A percentile compares a stretch with the other conserved stretches of the same genome.
phyloP scores from a whole-genome alignment of 2,329 filamentous ascomycete genomes.

The Rhinocladiella mackenziei region DNA sequence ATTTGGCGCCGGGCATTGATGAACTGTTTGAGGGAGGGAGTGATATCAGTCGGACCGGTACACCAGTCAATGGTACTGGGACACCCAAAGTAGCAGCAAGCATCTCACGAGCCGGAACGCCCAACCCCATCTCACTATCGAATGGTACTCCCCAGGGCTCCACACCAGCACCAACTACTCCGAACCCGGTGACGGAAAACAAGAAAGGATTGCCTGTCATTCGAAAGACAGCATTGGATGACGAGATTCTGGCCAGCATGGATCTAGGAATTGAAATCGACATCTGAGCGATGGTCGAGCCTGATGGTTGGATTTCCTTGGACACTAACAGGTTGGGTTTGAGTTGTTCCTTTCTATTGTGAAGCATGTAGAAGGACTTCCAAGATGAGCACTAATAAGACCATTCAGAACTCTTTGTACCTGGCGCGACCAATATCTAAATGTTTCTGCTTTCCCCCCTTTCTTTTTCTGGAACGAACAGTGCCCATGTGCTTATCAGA shows the following conservation, averaged over 20 bases:
- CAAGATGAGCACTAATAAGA: not conserved
- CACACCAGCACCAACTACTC: conserved; percentile 14
- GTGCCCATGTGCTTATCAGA: too few relatives aligned
- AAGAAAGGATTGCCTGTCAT: conserved; percentile 61
- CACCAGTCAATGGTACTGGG: conserved; percentile 48
- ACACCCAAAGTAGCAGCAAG: conserved; percentile 44
- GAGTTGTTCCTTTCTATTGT: too few relatives aligned
- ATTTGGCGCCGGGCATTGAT: conserved; percentile 35
- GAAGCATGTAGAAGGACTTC: too few relatives aligned
- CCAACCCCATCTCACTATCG: conserved; percentile 24
- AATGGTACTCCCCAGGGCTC: conserved; percentile 24
- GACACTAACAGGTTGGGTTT: not conserved
- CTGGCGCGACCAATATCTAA: too few relatives aligned
- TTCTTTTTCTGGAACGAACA: too few relatives aligned
- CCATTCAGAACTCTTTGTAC: too few relatives aligned
- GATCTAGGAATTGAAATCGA: conserved; percentile 92
- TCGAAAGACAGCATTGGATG: conserved; percentile 73
- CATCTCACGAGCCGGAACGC: conserved; percentile 36
- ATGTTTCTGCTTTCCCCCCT: too few relatives aligned
- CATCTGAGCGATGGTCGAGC: conserved; percentile 44
- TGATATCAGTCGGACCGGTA: conserved; percentile 46
- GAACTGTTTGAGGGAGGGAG: conserved; percentile 47
- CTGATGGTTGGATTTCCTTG: not conserved
- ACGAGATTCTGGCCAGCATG: conserved; percentile 84
- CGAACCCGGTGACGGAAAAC: conserved; percentile 35